Evolutionary conservation across 768 basidiomycete species (phyloP).

Genomic region (Boletus barrowsii): DNA sequence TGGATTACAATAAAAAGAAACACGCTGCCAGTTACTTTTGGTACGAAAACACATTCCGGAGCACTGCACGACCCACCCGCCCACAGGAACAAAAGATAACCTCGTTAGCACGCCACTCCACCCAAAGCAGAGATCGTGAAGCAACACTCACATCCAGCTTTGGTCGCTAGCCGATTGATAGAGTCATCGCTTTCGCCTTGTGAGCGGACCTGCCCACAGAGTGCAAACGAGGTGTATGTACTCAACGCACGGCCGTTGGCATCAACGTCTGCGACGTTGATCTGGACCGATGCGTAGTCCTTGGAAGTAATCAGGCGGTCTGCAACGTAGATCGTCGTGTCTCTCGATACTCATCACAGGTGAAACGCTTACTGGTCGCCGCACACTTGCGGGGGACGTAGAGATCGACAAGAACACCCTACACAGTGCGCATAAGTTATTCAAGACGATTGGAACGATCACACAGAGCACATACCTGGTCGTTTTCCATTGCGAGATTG

Average conservation of each 20-base stretch:
- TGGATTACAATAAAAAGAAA: conserved; percentile 19
- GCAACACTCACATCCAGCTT: conserved; percentile 80
- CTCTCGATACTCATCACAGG: neutral
- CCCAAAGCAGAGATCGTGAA: neutral
- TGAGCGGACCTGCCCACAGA: conserved; percentile 91
- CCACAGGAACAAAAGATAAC: neutral
- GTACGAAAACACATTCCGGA: conserved; percentile 96
- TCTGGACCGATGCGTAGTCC: conserved; percentile 98
- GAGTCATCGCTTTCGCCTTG: conserved; percentile 97
- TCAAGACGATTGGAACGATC: neutral
- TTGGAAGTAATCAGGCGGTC: conserved; percentile 98
- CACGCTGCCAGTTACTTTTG: conserved; percentile 62
- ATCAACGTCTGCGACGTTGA: conserved; percentile 93
- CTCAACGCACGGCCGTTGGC: conserved; percentile 74
- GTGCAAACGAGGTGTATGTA: conserved; percentile 88
- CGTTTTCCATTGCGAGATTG: conserved; percentile 77
- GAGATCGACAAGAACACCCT: conserved; percentile 99
- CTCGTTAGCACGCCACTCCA: conserved; percentile 7
- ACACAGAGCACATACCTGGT: conserved; percentile 54
- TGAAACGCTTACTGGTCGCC: conserved; percentile 77
- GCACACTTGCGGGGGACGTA: conserved; percentile 99
- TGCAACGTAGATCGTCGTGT: conserved; percentile 29
- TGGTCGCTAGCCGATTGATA: conserved; percentile 92
- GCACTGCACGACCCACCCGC: conserved; percentile 51
- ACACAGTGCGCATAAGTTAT: conserved; percentile 4